Conservation (phyloP, 345 rosid species). For the Syzygium grande region DNA sequence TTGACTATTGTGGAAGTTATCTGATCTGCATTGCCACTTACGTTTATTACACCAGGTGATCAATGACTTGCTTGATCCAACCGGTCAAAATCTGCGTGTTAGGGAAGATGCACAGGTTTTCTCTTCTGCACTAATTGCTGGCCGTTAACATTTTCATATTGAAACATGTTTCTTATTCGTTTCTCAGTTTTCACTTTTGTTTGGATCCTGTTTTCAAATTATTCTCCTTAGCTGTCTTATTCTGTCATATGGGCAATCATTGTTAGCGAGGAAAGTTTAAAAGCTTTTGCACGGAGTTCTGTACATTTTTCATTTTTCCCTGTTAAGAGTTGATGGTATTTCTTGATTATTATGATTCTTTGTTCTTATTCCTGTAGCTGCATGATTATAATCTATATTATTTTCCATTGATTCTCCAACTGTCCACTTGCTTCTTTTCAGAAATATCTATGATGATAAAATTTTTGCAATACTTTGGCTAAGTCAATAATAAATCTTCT, state of each 20-base stretch:
- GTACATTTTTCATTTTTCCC: not conserved
- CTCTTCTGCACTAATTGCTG: not conserved
- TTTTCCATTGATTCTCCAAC: not conserved
- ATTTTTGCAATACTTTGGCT: not conserved
- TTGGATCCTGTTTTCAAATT: not conserved
- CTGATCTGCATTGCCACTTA: conserved; percentile 7
- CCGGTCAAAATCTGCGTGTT: conserved; percentile 97
- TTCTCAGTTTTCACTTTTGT: not conserved
- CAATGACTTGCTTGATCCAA: conserved; percentile 98
- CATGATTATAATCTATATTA: not conserved
- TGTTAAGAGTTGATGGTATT: not conserved
- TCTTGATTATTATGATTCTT: not conserved
- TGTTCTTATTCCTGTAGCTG: not conserved
- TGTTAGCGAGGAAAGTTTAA: not conserved
- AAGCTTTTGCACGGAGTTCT: not conserved
- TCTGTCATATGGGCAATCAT: not conserved
- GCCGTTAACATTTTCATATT: not conserved
- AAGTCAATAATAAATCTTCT: not conserved
- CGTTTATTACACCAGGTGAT: conserved; percentile 61
- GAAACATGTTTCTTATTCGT: not conserved
- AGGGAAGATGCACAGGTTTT: conserved; percentile 98
- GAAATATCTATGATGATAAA: not conserved
- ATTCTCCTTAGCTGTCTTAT: not conserved
- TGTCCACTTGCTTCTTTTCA: not conserved
- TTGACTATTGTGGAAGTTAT: not conserved